Evolutionary conservation across 305 asterid genomes (phyloP).

Genomic region (Rubia tinctorum): DNA sequence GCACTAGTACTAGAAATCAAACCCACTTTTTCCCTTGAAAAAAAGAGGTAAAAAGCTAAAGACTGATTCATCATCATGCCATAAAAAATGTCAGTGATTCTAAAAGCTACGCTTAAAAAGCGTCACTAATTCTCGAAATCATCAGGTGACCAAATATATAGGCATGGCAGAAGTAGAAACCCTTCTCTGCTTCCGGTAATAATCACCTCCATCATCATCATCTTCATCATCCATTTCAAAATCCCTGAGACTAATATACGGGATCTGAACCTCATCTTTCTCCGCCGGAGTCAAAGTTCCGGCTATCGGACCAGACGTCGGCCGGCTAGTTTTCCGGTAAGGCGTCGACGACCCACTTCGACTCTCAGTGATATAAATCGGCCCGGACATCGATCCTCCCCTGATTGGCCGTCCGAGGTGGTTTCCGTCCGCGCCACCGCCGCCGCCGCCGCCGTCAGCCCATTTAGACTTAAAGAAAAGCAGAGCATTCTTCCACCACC

Average conservation of each 20-base stretch:
- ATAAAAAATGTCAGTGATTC: neutral
- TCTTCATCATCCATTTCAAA: conserved; percentile 42
- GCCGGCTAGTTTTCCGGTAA: conserved; percentile 41
- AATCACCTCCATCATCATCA: neutral
- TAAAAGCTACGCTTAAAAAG: neutral
- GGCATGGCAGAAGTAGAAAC: conserved; percentile 54
- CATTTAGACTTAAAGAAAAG: conserved; percentile 46
- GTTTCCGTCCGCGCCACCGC: conserved; percentile 9
- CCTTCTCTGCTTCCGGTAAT: conserved; percentile 18
- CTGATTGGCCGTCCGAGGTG: conserved; percentile 20
- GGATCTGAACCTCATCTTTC: conserved; percentile 47
- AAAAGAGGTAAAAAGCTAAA: neutral
- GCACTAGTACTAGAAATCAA: neutral
- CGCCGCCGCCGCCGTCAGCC: conserved; percentile 18
- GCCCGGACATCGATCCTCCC: conserved; percentile 54
- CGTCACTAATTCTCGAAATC: neutral
- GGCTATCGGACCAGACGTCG: conserved; percentile 45
- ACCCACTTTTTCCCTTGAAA: neutral
- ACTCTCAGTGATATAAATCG: conserved; percentile 69
- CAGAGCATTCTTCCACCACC: conserved; percentile 83
- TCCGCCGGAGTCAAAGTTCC: conserved; percentile 21
- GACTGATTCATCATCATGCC: too few species aligned
- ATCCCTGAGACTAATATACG: conserved; percentile 69
- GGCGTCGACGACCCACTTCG: conserved; percentile 58
- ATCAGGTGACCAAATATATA: conserved; percentile 71